Evolutionary conservation across 495 filamentous ascomycete genomes (phyloP).

Genomic region (Lindgomyces ingoldianus): DNA sequence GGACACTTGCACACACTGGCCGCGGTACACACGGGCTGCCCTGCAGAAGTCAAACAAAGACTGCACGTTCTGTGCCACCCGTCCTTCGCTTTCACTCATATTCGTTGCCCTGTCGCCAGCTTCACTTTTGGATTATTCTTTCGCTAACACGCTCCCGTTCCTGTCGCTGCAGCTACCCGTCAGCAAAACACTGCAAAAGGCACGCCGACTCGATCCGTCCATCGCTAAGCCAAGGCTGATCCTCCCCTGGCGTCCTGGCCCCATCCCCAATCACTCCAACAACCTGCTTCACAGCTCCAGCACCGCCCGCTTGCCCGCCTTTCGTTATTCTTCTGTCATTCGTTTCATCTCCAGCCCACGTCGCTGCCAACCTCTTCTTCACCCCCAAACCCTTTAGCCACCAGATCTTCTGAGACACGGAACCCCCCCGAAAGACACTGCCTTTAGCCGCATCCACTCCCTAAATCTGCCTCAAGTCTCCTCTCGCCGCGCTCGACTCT

Average conservation of each 20-base stretch:
- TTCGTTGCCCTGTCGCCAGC: neutral
- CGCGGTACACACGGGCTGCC: too few species aligned
- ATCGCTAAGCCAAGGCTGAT: neutral
- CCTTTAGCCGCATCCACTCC: constrained; percentile 33
- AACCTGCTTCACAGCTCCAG: constrained; percentile 1
- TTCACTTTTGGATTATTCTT: neutral
- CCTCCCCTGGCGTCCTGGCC: constrained; percentile 11
- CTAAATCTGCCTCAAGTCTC: constrained; percentile 7
- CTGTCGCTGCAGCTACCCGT: neutral
- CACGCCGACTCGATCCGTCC: neutral
- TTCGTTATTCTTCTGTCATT: constrained; percentile 37
- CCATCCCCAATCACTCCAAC: constrained; percentile 3
- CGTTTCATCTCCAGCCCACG: constrained; percentile 27
- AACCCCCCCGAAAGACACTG: constrained; percentile 2
- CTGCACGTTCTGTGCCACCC: neutral
- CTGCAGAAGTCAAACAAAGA: neutral
- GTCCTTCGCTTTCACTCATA: neutral
- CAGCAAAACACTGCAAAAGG: neutral
- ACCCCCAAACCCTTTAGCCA: constrained; percentile 16
- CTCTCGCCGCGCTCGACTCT: neutral
- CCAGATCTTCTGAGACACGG: constrained; percentile 22
- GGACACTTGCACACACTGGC: too few species aligned
- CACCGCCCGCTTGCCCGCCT: constrained; percentile 1
- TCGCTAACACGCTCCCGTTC: neutral
- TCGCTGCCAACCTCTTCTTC: neutral